Conservation (phyloP, 305 asterid species). For the Salvia sclarea region DNA sequence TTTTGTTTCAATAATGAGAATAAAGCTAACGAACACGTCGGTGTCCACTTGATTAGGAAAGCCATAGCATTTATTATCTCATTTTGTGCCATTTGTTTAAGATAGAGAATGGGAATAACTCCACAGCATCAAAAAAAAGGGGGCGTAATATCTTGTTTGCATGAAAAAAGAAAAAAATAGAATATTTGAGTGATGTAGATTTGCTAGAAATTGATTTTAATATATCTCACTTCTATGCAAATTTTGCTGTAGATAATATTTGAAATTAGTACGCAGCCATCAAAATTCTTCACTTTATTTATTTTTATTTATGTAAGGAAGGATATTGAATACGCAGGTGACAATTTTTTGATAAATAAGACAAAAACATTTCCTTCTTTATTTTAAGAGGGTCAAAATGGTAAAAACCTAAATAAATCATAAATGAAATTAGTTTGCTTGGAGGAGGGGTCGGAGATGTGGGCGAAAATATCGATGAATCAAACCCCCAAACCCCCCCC, state of each 20-base stretch:
- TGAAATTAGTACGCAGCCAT: no score
- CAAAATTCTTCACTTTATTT: no score
- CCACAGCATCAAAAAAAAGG: background rate
- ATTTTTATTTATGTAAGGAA: no score
- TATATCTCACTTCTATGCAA: conserved; percentile 9
- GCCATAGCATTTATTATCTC: background rate
- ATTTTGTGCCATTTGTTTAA: conserved; percentile 23
- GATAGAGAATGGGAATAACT: conserved; percentile 18
- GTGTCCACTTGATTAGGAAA: background rate
- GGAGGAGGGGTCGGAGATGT: conserved; percentile 38
- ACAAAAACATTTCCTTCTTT: no score
- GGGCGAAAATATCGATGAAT: conserved; percentile 33
- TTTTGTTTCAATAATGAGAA: background rate
- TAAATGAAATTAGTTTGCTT: conserved; percentile 24
- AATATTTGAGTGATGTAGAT: background rate
- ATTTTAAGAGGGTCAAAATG: conserved; percentile 30
- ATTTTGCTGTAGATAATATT: background rate
- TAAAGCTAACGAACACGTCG: conserved; percentile 16
- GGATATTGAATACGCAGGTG: no score
- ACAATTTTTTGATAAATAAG: no score
- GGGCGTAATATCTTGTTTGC: conserved; percentile 5
- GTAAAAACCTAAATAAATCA: conserved; percentile 8
- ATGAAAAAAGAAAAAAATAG: background rate
- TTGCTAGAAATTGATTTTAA: background rate
- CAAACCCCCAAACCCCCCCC: conserved; percentile 4